A percentile compares a stretch with the other conserved stretches of the same genome.
Conservation (phyloP, 345 rosid species). For the Camelina laxa region DNA sequence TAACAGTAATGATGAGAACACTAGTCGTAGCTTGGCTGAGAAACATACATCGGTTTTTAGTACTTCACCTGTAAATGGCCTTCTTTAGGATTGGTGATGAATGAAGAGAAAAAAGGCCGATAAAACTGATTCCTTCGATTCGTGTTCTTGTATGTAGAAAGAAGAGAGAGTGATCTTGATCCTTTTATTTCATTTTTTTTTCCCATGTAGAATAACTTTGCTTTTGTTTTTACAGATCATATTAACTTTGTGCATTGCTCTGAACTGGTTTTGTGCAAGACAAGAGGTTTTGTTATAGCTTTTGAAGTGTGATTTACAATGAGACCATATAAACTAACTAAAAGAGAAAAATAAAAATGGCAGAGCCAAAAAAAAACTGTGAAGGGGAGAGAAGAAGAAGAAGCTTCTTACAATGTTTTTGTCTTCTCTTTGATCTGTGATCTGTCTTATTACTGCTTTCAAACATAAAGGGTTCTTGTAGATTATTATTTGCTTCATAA, state of each 20-base stretch:
- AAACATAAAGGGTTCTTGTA: conserved; percentile 27
- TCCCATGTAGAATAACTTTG: conserved; percentile 33
- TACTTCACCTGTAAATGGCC: conserved; percentile 82
- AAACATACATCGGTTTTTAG: conserved; percentile 62
- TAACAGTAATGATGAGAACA: conserved; percentile 52
- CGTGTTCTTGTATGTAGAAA: conserved; percentile 56
- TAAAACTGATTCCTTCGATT: conserved; percentile 36
- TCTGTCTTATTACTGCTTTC: conserved; percentile 40
- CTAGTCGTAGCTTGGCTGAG: conserved; percentile 44
- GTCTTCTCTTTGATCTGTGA: conserved; percentile 37
- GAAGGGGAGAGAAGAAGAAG: conserved; percentile 30
- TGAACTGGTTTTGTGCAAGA: conserved; percentile 30
- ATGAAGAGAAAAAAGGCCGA: neutral
- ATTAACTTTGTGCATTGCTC: conserved; percentile 42
- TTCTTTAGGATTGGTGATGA: conserved; percentile 49
- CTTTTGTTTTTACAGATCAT: conserved; percentile 27
- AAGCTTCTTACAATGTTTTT: conserved; percentile 39
- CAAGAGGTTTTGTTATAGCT: conserved; percentile 31
- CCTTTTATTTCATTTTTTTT: conserved; percentile 20
- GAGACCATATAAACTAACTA: conserved; percentile 32
- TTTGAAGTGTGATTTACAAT: conserved; percentile 36
- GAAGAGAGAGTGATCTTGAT: conserved; percentile 17
- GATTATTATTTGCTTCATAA: conserved; percentile 21
- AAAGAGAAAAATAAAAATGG: neutral
- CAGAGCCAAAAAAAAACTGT: conserved; percentile 33